Evolutionary conservation across 257 asterid species (phyloP), one percentile per base, ranked within the genome.

Genomic region (Salvia hispanica): DNA sequence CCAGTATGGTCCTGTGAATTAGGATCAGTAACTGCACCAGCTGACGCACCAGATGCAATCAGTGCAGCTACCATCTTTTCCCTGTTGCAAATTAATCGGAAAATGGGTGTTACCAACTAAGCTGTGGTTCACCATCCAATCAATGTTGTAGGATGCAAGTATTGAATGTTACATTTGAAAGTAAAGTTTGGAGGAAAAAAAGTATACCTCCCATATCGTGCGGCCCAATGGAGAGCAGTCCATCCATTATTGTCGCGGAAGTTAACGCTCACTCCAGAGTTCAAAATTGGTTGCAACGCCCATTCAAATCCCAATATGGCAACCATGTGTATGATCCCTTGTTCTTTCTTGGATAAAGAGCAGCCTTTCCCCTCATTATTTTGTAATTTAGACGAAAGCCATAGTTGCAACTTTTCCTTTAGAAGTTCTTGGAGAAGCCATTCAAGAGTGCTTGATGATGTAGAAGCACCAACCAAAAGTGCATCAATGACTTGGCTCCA

Each of bases 191-290:
- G 25, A 44, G 37, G 74, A 59, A 15, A 52, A 76, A 66, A 12
- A 44, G 73, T 47, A 42, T 59, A 94, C 99, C 99, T 85, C 69
- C 99, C 99, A 77, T 87, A 94, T 62, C 84, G 86, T 58, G 99
- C 99, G 44, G 99, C 99, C 99, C 99, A 94, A 75, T 94, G 99
- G 66, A 94, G 95, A 9, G 99, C 97, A 39, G 97, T 90, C 97
- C 97, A 91, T 64, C 96, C 99, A 71, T 78, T 85, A 58, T 82
- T 80, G 72, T 94, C 99, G 14, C 97, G 97, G 75, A 84, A 94
- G 68, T 91, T 88, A 53, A 86, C 77, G 69, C 85, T 79, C 61
- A 87, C 89, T 77, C 99, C 95, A 66, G 89, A 75, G 71, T 77
- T 84, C 76, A 94, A 82, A 76, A 88, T 78, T 13, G 95, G 96